A percentile compares a stretch with the other conserved stretches of the same genome.
Conservation (phyloP, 495 filamentous ascomycete genomes). For the Trichoderma gamsii region DNA sequence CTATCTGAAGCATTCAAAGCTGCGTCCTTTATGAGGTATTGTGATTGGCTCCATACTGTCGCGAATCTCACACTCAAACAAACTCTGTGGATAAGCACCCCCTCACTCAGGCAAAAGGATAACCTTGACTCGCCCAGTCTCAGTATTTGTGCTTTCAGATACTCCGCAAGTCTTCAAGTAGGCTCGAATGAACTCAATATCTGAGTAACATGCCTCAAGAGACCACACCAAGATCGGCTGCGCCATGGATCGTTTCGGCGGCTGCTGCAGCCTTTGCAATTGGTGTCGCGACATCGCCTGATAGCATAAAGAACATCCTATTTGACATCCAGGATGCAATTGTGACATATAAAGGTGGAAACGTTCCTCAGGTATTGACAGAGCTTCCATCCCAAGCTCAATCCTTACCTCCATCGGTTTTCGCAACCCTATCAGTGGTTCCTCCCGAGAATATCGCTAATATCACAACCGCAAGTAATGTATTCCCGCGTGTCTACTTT, state of each 20-base stretch:
- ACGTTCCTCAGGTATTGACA: background rate
- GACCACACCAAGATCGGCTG: background rate
- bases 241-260: background rate
- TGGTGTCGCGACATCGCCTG: background rate
- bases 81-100: too few species aligned
- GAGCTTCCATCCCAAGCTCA: background rate
- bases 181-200: background rate
- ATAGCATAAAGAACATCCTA: background rate
- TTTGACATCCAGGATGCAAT: background rate
- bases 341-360: background rate
- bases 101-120: too few species aligned
- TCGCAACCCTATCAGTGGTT: background rate
- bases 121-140: too few species aligned
- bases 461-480: background rate
- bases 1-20: too few species aligned
- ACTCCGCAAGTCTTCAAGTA: too few species aligned
- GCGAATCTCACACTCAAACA: too few species aligned
- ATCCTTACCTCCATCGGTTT: background rate
- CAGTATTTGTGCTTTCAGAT: too few species aligned
- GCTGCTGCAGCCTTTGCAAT: slow-evolving; percentile 6
- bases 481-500: background rate
- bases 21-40: too few species aligned
- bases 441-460: background rate
- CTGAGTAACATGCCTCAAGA: background rate
- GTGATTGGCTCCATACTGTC: too few species aligned